Percentiles rank a stretch among this genome's conserved stretches.
Conservation (phyloP, 768 basidiomycete species). For the Podaxis sp. region DNA sequence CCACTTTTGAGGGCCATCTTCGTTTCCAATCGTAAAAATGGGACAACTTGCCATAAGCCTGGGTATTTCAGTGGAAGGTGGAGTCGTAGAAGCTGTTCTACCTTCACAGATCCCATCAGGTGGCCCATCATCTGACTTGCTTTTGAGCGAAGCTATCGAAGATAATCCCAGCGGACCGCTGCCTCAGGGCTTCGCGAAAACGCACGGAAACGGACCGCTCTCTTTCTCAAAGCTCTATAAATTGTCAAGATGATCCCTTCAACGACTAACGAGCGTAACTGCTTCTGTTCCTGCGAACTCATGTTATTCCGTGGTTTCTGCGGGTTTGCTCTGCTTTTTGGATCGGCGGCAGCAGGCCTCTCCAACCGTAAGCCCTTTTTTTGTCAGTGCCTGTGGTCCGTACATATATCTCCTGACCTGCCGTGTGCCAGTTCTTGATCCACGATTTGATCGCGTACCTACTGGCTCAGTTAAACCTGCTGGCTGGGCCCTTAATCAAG, state of each 20-base stretch:
- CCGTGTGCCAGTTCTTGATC: conserved; percentile 26
- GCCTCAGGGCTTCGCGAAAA: neutral
- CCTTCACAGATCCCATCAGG: neutral
- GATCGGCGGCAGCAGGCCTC: neutral
- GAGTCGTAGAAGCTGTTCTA: neutral
- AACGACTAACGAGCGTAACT: neutral
- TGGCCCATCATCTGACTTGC: conserved; percentile 2
- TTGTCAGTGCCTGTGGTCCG: neutral
- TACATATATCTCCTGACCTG: neutral
- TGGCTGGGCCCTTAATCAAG: conserved; percentile 40
- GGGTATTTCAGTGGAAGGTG: neutral
- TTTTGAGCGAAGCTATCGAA: neutral
- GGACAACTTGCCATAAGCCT: too few relatives aligned
- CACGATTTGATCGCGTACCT: conserved; percentile 30
- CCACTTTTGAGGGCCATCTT: too few relatives aligned
- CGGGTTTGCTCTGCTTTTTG: neutral
- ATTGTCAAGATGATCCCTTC: neutral
- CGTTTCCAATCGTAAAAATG: too few relatives aligned
- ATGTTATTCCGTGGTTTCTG: neutral
- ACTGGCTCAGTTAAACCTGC: conserved; percentile 36
- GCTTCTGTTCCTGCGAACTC: neutral
- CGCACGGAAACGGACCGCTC: neutral
- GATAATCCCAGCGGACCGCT: neutral
- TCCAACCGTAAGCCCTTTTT: neutral
- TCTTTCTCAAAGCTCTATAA: neutral